Percentiles rank a stretch among this genome's conserved stretches.
Evolutionary conservation across 768 basidiomycete species (phyloP).

Genomic region (Mycena vulgaris): DNA sequence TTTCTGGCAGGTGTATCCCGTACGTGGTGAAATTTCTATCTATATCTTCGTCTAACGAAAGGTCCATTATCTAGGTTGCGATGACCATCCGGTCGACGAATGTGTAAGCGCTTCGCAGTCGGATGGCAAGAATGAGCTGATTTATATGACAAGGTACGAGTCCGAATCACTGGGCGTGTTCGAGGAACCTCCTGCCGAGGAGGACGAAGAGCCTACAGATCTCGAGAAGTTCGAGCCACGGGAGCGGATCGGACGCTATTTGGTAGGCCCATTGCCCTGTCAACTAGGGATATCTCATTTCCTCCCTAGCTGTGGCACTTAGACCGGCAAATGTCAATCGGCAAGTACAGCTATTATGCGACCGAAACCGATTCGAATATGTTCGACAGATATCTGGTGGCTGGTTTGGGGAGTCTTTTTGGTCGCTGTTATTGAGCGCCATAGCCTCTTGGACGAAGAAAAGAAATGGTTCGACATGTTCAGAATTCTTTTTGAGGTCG

Average conservation of each 20-base stretch:
- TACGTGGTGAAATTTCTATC: conserved; percentile 37
- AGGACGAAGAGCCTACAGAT: conserved; percentile 63
- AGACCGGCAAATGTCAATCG: conserved; percentile 72
- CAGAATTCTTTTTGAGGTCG: conserved; percentile 72
- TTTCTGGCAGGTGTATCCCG: conserved; percentile 59
- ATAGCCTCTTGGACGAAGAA: conserved; percentile 66
- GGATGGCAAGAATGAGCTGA: background rate
- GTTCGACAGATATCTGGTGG: conserved; percentile 81
- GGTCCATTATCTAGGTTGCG: conserved; percentile 61
- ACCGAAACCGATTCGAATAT: background rate
- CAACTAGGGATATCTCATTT: background rate
- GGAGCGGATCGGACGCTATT: conserved; percentile 62
- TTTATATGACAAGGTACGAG: conserved; percentile 65
- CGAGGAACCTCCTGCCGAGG: conserved; percentile 65
- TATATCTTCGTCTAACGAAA: conserved; percentile 1
- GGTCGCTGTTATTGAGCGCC: conserved; percentile 79
- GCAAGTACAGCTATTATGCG: conserved; percentile 47
- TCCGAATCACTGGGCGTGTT: conserved; percentile 81
- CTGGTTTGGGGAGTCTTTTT: conserved; percentile 81
- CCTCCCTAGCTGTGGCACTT: conserved; percentile 69
- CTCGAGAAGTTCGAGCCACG: conserved; percentile 53
- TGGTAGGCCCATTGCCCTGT: conserved; percentile 29
- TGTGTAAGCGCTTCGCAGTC: conserved; percentile 56
- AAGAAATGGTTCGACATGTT: conserved; percentile 78
- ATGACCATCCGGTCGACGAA: conserved; percentile 79